Conservation (phyloP, 2,329 filamentous ascomycete genomes). For the Colletotrichum nymphaeae region DNA sequence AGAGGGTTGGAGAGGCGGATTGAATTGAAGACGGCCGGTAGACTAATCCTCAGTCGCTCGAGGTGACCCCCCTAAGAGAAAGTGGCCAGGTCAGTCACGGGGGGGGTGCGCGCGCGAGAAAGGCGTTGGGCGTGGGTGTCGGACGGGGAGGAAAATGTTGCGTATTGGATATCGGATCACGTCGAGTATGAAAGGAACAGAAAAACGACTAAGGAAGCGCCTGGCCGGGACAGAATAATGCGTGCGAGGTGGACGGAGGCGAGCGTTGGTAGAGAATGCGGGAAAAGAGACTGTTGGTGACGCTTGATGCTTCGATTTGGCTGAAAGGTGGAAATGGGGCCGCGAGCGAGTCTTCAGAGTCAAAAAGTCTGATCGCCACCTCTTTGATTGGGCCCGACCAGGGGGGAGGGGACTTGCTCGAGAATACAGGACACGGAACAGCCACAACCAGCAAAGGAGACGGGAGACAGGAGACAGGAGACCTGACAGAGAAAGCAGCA, state of each 20-base stretch:
- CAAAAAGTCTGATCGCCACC: constrained; percentile 49
- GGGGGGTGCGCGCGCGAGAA: constrained; percentile 9
- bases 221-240: constrained; percentile 30
- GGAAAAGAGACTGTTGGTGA: constrained; percentile 32
- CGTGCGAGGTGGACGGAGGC: constrained; percentile 26
- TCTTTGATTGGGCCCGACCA: constrained; percentile 47
- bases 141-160: background rate
- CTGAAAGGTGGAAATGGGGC: constrained; percentile 34
- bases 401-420: constrained; percentile 15
- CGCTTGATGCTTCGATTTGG: constrained; percentile 33
- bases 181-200: constrained; percentile 26
- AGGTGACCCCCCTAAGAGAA: constrained; percentile 32
- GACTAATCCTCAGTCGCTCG: constrained; percentile 23
- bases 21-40: constrained; percentile 28
- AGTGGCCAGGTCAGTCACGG: constrained; percentile 32
- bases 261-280: constrained; percentile 28
- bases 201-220: constrained; percentile 35
- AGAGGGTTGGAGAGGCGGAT: constrained; percentile 24
- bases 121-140: constrained; percentile 7
- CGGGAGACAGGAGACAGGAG: no score
- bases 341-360: constrained; percentile 36
- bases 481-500: constrained; percentile 3
- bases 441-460: constrained; percentile 5
- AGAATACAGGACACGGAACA: constrained; percentile 18
- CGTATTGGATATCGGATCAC: constrained; percentile 14